These are phyloP conservation scores for Mrakiaceae sp. DNA, from an alignment of 1,284 basidiomycete species.

Conservation along the genomic window DNA sequence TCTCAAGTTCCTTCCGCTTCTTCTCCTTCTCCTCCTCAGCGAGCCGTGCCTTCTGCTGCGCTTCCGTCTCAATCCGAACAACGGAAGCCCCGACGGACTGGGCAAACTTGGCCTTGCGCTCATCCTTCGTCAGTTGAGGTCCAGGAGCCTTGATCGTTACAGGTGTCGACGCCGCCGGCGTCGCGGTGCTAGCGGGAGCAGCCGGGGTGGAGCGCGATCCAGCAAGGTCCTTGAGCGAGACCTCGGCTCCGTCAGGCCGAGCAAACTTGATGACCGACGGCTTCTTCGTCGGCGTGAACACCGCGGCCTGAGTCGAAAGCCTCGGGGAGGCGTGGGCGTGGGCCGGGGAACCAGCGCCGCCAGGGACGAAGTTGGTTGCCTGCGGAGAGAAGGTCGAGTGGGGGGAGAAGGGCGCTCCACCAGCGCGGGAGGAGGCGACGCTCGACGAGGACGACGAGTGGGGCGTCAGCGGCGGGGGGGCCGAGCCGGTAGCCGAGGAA, in stretches of 20 bases:
- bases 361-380: constrained; percentile 9
- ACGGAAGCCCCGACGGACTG: constrained; percentile 24
- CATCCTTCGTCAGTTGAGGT: too few relatives aligned
- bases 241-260: constrained; percentile 31
- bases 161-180: background rate
- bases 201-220: constrained; percentile 15
- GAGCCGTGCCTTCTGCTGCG: constrained; percentile 35
- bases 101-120: constrained; percentile 24
- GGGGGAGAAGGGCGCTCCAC: constrained; percentile 22
- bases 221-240: constrained; percentile 27
- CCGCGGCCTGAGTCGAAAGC: constrained; percentile 16
- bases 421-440: constrained; percentile 21
- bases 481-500: constrained; percentile 22
- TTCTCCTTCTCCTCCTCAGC: constrained; percentile 26
- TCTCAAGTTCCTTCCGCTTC: constrained; percentile 30
- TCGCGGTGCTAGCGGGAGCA: constrained; percentile 11
- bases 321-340: constrained; percentile 4
- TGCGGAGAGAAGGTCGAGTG: constrained; percentile 11
- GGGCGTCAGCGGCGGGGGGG: constrained; percentile 14
- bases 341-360: constrained; percentile 6
- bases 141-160: constrained; percentile 18
- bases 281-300: constrained; percentile 18
- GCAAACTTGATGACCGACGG: constrained; percentile 30
- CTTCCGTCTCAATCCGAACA: constrained; percentile 42
- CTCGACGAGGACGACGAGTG: constrained; percentile 11